Evolutionary conservation across 139 green algal genomes (phyloP).

Genomic region (Chlamydomonas eustigma): DNA sequence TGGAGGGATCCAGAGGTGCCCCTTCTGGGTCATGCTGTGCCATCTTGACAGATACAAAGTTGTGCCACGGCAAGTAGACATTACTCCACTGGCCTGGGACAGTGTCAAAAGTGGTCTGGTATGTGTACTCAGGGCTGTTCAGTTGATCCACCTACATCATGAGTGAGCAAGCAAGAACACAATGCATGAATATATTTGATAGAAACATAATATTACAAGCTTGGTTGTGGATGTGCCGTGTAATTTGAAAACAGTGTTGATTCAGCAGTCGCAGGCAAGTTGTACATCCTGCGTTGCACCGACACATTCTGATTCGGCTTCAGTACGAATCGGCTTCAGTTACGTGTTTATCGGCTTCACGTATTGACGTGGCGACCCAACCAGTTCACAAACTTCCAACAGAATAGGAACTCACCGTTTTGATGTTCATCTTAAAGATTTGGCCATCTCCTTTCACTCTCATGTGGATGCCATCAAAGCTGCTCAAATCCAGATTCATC

Average conservation of each 20-base stretch:
- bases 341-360: too few relatives aligned
- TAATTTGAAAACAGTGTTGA: too few relatives aligned
- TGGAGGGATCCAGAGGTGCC: neutral
- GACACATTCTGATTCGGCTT: too few relatives aligned
- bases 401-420: slow-evolving; percentile 72
- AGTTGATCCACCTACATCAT: slow-evolving; percentile 53
- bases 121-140: slow-evolving; percentile 68
- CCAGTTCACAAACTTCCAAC: too few relatives aligned
- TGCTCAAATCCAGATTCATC: slow-evolving; percentile 33
- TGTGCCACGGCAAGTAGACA: slow-evolving; percentile 76
- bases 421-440: slow-evolving; percentile 90
- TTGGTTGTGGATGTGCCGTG: too few relatives aligned
- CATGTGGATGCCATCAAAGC: slow-evolving; percentile 59
- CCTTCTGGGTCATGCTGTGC: slow-evolving; percentile 51
- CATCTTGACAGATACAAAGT: slow-evolving; percentile 78
- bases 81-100: slow-evolving; percentile 56
- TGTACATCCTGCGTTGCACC: too few relatives aligned
- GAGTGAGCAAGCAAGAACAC: too few relatives aligned
- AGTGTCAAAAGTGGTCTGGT: slow-evolving; percentile 82
- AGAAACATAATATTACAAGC: too few relatives aligned
- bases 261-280: too few relatives aligned
- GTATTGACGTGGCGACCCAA: too few relatives aligned
- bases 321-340: too few relatives aligned
- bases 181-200: too few relatives aligned
- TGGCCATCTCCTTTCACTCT: slow-evolving; percentile 68